These are phyloP conservation scores for Xylaria scruposa DNA, from an alignment of 495 filamentous ascomycete species.

Conservation along the genomic window DNA sequence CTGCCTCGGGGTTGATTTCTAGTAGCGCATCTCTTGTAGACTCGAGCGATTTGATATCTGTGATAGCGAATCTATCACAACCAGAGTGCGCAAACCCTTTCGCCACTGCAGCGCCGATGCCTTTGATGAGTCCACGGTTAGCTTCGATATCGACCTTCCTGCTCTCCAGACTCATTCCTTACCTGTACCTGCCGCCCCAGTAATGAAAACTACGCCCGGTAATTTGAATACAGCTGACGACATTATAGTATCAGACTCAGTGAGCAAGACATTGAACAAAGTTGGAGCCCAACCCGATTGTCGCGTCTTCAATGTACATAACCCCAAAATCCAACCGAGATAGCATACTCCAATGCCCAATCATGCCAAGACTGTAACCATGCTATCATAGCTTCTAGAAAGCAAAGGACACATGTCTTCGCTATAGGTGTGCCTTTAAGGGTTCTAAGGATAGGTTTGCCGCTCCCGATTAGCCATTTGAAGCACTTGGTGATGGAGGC, in stretches of 20 bases:
- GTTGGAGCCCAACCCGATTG: background rate
- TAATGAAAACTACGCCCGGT: slow-evolving; percentile 37
- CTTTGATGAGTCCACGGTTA: slow-evolving; percentile 33
- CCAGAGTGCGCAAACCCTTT: slow-evolving; percentile 57
- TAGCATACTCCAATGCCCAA: background rate
- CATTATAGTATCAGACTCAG: slow-evolving; percentile 12
- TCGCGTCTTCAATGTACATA: background rate
- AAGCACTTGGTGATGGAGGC: slow-evolving; percentile 31
- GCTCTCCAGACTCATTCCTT: background rate
- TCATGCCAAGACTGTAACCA: too few species aligned
- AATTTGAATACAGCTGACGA: slow-evolving; percentile 32
- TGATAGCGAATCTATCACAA: slow-evolving; percentile 56
- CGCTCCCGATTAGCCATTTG: slow-evolving; percentile 15
- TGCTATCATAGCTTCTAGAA: too few species aligned
- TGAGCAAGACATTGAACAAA: too few species aligned
- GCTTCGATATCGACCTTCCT: background rate
- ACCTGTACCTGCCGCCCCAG: slow-evolving; percentile 36
- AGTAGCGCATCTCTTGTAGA: slow-evolving; percentile 44
- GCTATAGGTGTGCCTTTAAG: too few species aligned
- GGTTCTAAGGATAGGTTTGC: background rate
- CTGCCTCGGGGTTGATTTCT: slow-evolving; percentile 36
- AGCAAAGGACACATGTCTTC: too few species aligned
- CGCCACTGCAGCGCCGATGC: slow-evolving; percentile 62
- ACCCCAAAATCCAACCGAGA: background rate
- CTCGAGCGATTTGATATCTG: slow-evolving; percentile 55